Evolutionary conservation across 2,329 filamentous ascomycete genomes (phyloP), one percentile per base, ranked within the genome.

Genomic region (Aspergillus pseudoterreus): DNA sequence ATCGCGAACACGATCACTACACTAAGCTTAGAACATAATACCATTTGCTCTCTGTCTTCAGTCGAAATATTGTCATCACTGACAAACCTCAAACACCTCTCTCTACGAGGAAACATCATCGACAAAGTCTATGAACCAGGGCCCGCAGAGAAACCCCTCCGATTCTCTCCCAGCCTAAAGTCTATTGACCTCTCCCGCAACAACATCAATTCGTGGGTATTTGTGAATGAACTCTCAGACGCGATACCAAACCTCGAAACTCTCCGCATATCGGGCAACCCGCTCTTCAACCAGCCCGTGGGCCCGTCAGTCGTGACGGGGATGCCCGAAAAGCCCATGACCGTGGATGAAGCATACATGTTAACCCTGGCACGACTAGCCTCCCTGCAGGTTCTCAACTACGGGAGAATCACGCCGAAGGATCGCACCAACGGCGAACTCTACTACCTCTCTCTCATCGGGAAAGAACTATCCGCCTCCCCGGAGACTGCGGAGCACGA

Each of bases 371-470:
- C 86, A 24, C 87, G 91, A 2, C 76, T 96, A 1, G 79, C 81
- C 1, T 74, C 75, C 1, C 79, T 97, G 9, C 80, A 79, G 48
- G 78, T 76, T 1, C 79, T 96, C 15, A 76, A 77, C 53, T 75
- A 73, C 58, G 71, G 84, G 56, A 74, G 76, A 14, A 85, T 97
- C 59, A 85, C 84, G 0, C 61, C 77, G 1, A 82, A 86, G 39
- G 92, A 97, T 67, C 84, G 92, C 15, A 79, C 83, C 49, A 94
- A 97, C 63, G 91, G 91, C 4, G 94, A 97, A 62, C 86, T 92
- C 63, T 99, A 95, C 69, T 99, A 99, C 68, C 82, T 97, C 10
- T 89, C 86, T 0, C 82, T 88, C 49, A 94, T 96, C 52, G 88
- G 82, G 10, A 85, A 84, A 56, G 88, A 94, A 65, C 76, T 96